These are phyloP conservation scores for Candida argentea DNA, from an alignment of 805 yeast species.

Conservation along the genomic window DNA sequence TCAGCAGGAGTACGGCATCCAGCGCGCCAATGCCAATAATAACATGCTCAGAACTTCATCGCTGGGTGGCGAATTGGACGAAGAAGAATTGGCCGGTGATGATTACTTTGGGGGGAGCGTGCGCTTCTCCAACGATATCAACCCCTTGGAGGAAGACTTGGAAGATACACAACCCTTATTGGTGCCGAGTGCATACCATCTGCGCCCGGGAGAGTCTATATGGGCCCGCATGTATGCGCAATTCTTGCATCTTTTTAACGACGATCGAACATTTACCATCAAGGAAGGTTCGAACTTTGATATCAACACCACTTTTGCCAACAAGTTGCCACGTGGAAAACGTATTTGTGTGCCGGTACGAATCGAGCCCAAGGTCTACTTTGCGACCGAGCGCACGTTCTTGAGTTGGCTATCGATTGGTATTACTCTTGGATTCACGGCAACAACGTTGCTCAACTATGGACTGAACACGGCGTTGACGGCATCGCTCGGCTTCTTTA, in stretches of 20 bases:
- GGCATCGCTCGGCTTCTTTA: constrained; percentile 79
- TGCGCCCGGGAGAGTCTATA: constrained; percentile 23
- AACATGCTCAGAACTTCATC: constrained; percentile 19
- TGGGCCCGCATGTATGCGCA: constrained; percentile 22
- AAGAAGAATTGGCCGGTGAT: constrained; percentile 52
- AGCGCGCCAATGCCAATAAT: constrained; percentile 28
- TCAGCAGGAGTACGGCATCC: constrained; percentile 53
- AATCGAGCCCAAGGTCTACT: constrained; percentile 97
- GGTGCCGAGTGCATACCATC: constrained; percentile 25
- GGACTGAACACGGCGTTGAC: constrained; percentile 69
- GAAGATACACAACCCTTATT: constrained; percentile 35
- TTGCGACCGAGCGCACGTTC: constrained; percentile 94
- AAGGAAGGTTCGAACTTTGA: constrained; percentile 36
- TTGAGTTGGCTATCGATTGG: constrained; percentile 91
- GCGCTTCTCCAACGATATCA: constrained; percentile 34
- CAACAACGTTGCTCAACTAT: constrained; percentile 75
- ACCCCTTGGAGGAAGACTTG: constrained; percentile 42
- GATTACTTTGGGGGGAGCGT: constrained; percentile 24
- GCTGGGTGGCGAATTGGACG: constrained; percentile 54
- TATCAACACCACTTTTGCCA: constrained; percentile 33
- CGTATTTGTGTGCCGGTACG: constrained; percentile 87
- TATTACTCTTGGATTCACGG: constrained; percentile 79
- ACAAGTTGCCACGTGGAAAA: constrained; percentile 80
- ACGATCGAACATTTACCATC: constrained; percentile 35
- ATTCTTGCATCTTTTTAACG: constrained; percentile 32